These are phyloP conservation scores for Phylloporus scabripes DNA, from an alignment of 768 basidiomycete genomes.

Conservation along the genomic window DNA sequence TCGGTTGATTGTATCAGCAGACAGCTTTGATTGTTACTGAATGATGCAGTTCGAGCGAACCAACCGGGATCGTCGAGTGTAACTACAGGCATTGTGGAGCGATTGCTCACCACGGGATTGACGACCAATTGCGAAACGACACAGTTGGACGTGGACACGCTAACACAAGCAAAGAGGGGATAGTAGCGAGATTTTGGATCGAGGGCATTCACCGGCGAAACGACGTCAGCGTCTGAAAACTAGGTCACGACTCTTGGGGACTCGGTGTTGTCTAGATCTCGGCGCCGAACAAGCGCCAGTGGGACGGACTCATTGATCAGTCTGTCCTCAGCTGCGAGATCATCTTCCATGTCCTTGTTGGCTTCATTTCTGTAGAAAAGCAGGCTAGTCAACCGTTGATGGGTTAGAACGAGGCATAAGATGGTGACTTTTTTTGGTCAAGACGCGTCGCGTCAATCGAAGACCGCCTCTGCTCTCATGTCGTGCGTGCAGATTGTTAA, in stretches of 20 bases:
- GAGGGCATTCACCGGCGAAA: conserved; percentile 83
- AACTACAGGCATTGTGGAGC: conserved; percentile 56
- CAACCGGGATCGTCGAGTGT: conserved; percentile 36
- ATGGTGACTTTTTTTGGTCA: conserved; percentile 3
- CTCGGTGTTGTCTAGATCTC: conserved; percentile 6
- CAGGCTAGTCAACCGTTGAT: neutral
- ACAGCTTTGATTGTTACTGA: conserved; percentile 57
- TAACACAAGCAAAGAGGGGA: conserved; percentile 51
- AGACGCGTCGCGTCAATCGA: conserved; percentile 26
- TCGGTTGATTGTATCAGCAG: conserved; percentile 75
- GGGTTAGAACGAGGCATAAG: neutral
- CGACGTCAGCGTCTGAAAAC: conserved; percentile 44
- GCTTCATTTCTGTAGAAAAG: conserved; percentile 37
- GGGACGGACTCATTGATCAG: conserved; percentile 71
- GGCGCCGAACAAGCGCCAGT: neutral
- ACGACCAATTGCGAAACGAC: conserved; percentile 48
- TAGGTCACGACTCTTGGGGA: conserved; percentile 39
- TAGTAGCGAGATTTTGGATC: conserved; percentile 77
- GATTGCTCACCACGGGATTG: conserved; percentile 70
- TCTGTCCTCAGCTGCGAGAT: conserved; percentile 78
- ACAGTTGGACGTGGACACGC: conserved; percentile 52
- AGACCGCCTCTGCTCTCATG: too few relatives aligned
- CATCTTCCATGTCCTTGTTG: conserved; percentile 67
- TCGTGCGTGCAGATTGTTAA: neutral
- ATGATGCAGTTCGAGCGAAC: conserved; percentile 48